phyloP scores from a whole-genome alignment of 257 asterid species.

The Perilla frutescens region DNA sequence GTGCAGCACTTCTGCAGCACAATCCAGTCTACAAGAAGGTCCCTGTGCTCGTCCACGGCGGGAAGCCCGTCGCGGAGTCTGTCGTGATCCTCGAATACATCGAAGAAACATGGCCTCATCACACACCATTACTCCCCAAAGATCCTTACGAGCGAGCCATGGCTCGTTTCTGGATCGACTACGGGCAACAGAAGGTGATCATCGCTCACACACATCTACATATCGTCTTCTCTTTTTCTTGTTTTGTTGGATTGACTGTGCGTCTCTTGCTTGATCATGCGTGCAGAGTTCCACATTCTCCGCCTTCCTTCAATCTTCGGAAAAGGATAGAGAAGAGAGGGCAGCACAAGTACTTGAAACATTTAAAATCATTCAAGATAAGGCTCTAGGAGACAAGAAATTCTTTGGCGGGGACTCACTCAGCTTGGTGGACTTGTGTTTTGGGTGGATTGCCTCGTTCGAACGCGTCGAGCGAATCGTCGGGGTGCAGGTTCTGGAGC shows the following conservation, averaged over 20 bases:
- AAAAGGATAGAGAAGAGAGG: neutral
- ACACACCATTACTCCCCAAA: conserved; percentile 36
- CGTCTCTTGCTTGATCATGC: neutral
- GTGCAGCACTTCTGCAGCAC: conserved; percentile 39
- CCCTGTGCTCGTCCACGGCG: conserved; percentile 47
- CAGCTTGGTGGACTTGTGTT: conserved; percentile 10
- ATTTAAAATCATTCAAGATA: conserved; percentile 2
- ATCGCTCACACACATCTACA: too few relatives aligned
- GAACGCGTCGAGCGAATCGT: neutral
- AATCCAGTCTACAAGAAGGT: conserved; percentile 49
- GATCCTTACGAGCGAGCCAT: conserved; percentile 45
- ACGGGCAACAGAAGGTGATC: conserved; percentile 39
- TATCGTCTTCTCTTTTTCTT: neutral
- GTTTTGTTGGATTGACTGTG: neutral
- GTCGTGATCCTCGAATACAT: conserved; percentile 45
- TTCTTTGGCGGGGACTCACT: conserved; percentile 1
- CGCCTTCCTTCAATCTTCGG: neutral
- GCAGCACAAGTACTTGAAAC: neutral
- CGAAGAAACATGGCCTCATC: conserved; percentile 48
- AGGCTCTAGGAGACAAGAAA: conserved; percentile 14
- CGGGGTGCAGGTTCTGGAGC: conserved; percentile 1
- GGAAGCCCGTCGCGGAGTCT: conserved; percentile 42
- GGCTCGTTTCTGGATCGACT: conserved; percentile 48
- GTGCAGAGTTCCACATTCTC: neutral
- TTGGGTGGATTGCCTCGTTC: conserved; percentile 15